These are phyloP conservation scores for Sclerotinia borealis DNA, from an alignment of 2,329 filamentous ascomycete species.

Conservation along the genomic window DNA sequence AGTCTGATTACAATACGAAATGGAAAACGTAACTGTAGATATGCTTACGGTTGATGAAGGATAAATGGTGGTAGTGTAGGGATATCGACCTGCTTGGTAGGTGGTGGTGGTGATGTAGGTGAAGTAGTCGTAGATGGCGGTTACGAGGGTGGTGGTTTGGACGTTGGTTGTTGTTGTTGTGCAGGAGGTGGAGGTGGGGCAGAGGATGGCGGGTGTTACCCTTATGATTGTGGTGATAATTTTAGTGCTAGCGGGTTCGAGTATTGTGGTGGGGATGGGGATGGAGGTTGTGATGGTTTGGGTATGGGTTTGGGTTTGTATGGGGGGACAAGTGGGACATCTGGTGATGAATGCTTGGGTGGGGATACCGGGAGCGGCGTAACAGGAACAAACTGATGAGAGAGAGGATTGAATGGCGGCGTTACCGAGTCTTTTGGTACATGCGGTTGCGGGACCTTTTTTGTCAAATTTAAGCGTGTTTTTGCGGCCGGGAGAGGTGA, in stretches of 20 bases:
- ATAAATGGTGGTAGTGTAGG: background rate
- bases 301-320: background rate
- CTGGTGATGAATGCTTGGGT: background rate
- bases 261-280: background rate
- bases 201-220: background rate
- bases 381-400: conserved; percentile 4
- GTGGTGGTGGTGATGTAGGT: background rate
- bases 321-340: background rate
- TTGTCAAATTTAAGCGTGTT: background rate
- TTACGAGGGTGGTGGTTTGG: background rate
- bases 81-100: background rate
- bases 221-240: background rate
- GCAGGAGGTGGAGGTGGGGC: background rate
- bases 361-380: background rate
- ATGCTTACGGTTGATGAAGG: too few relatives aligned
- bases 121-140: background rate
- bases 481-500: background rate
- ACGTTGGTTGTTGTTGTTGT: background rate
- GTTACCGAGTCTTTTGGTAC: background rate
- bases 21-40: background rate
- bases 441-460: background rate
- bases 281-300: background rate
- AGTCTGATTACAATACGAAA: background rate
- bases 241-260: background rate
- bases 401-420: background rate